phyloP scores from a whole-genome alignment of 2,329 filamentous ascomycete species.

The Xylaria sp. region DNA sequence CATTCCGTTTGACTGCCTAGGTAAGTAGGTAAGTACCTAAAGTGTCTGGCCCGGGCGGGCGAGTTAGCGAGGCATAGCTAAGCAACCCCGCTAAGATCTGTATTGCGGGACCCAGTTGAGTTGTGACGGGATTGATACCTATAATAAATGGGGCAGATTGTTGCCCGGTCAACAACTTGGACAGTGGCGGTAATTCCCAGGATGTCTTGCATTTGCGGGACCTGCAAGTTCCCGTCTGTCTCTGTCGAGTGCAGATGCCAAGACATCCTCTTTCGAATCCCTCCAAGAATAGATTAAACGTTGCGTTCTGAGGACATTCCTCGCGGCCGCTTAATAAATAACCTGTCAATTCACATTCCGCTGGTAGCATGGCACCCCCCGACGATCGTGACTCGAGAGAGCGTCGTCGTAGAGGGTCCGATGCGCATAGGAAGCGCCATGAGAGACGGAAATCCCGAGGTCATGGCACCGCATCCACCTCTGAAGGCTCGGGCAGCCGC shows the following conservation, averaged over 20 bases:
- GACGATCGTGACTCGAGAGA: constrained; percentile 44
- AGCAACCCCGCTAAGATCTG: constrained; percentile 36
- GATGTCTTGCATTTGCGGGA: constrained; percentile 27
- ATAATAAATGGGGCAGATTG: constrained; percentile 48
- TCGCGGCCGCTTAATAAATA: constrained; percentile 25
- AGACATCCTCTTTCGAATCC: constrained; percentile 42
- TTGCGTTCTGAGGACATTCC: constrained; percentile 11
- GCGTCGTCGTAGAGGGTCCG: constrained; percentile 45
- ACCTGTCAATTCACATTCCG: constrained; percentile 22
- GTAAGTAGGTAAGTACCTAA: not conserved
- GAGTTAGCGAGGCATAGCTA: too few relatives aligned
- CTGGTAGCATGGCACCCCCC: constrained; percentile 49
- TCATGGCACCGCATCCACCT: constrained; percentile 48
- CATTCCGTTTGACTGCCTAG: constrained; percentile 39
- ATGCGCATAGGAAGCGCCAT: constrained; percentile 50
- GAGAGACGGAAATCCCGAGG: constrained; percentile 52
- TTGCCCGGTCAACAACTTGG: constrained; percentile 55
- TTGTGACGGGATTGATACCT: constrained; percentile 8
- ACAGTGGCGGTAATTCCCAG: constrained; percentile 29
- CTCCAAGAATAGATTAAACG: constrained; percentile 43
- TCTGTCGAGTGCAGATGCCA: constrained; percentile 30
- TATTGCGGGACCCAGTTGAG: constrained; percentile 18
- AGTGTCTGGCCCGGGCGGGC: too few relatives aligned
- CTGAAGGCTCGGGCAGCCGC: constrained; percentile 51
- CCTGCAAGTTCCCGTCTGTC: constrained; percentile 31